These are phyloP conservation scores for Trapa incisa DNA, from an alignment of 345 rosid genomes.

Conservation along the genomic window DNA sequence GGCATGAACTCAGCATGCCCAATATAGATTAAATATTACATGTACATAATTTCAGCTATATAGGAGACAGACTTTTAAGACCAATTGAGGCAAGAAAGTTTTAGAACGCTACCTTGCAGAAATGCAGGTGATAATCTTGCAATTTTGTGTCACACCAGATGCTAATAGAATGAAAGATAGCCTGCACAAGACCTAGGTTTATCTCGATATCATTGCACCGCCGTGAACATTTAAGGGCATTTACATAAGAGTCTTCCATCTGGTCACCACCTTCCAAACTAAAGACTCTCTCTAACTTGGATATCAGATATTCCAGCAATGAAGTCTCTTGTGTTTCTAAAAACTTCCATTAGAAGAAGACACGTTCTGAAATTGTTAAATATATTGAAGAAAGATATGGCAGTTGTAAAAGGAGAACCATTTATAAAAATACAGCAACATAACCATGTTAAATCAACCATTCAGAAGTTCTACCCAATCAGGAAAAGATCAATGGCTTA, in stretches of 20 bases:
- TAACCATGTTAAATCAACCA: background rate
- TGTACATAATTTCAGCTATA: background rate
- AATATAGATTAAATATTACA: background rate
- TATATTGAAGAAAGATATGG: background rate
- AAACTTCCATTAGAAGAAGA: slow-evolving; percentile 41
- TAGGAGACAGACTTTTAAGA: background rate
- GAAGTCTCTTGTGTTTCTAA: slow-evolving; percentile 50
- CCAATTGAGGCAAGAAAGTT: slow-evolving; percentile 4
- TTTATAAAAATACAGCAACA: background rate
- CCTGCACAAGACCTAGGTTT: slow-evolving; percentile 36
- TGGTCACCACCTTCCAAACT: slow-evolving; percentile 27
- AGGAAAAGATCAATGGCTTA: background rate
- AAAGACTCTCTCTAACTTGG: slow-evolving; percentile 46
- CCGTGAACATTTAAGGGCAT: slow-evolving; percentile 44
- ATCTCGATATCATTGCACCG: slow-evolving; percentile 24
- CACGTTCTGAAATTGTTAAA: background rate
- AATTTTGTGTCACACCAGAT: slow-evolving; percentile 63
- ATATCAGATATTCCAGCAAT: slow-evolving; percentile 49
- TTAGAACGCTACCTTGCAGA: slow-evolving; percentile 47
- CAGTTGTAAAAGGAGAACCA: background rate
- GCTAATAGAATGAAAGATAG: slow-evolving; percentile 50
- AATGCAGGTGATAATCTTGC: slow-evolving; percentile 81
- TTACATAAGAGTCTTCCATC: slow-evolving; percentile 49
- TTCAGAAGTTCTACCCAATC: background rate
- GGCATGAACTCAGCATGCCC: background rate